Conservation (phyloP, 2,329 filamentous ascomycete species). For the Phoma sp. region DNA sequence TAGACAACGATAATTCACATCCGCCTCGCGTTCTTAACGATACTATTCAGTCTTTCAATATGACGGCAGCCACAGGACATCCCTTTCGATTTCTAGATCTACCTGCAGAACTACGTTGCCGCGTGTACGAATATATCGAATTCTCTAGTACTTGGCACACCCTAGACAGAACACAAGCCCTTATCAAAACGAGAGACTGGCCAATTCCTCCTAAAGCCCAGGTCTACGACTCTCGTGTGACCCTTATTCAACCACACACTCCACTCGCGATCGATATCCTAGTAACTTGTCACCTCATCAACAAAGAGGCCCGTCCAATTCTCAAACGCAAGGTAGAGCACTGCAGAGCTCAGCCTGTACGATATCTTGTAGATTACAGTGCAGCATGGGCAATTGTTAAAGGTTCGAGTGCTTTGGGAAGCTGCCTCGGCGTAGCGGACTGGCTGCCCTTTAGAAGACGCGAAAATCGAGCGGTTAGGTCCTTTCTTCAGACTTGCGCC, state of each 20-base stretch:
- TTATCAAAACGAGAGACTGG: constrained; percentile 5
- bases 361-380: constrained; percentile 22
- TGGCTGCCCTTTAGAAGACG: neutral
- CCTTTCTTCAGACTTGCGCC: too few species aligned
- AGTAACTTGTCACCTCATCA: constrained; percentile 13
- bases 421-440: constrained; percentile 11
- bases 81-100: constrained; percentile 19
- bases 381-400: constrained; percentile 16
- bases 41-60: neutral
- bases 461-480: neutral
- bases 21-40: neutral
- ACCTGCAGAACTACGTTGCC: constrained; percentile 17
- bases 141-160: constrained; percentile 13
- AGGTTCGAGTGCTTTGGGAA: neutral
- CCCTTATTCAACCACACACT: constrained; percentile 14
- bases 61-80: constrained; percentile 9
- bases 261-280: constrained; percentile 4
- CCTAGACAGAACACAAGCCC: constrained; percentile 11
- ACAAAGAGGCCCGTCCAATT: constrained; percentile 16
- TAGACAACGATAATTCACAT: too few species aligned
- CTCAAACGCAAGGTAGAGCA: constrained; percentile 16
- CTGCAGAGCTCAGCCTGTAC: constrained; percentile 12
- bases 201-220: constrained; percentile 11
- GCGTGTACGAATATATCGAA: constrained; percentile 14
- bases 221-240: constrained; percentile 9